Percentiles rank a stretch among this genome's conserved stretches.
Evolutionary conservation across 1,284 basidiomycete genomes (phyloP).

Genomic region (Ustilago sp.): DNA sequence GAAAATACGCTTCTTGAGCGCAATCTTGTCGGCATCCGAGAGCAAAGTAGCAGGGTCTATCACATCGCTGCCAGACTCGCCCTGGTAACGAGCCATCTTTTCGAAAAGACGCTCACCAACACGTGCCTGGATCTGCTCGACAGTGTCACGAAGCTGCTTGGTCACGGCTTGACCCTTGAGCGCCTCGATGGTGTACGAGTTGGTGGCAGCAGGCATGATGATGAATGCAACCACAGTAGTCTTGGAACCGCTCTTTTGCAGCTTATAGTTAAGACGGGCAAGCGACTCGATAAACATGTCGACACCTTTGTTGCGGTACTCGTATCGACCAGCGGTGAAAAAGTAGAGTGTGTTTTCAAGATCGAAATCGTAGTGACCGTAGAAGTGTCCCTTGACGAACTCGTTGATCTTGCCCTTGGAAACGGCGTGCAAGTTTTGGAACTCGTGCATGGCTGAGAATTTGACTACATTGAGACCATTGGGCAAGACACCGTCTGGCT

Average conservation of each 20-base stretch:
- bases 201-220: conserved; percentile 96
- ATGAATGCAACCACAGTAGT: conserved; percentile 95
- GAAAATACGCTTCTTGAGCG: conserved; percentile 94
- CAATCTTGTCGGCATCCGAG: conserved; percentile 91
- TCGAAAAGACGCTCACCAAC: conserved; percentile 92
- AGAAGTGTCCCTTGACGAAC: conserved; percentile 96
- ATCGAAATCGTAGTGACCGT: conserved; percentile 95
- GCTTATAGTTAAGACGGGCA: conserved; percentile 80
- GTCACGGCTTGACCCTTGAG: conserved; percentile 98
- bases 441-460: conserved; percentile 93
- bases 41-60: conserved; percentile 74
- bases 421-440: conserved; percentile 93
- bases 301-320: conserved; percentile 98
- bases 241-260: conserved; percentile 83
- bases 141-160: conserved; percentile 93
- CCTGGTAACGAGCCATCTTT: conserved; percentile 89
- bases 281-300: conserved; percentile 99
- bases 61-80: conserved; percentile 69
- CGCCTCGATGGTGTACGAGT: conserved; percentile 96
- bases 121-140: conserved; percentile 88
- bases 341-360: conserved; percentile 96
- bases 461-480: conserved; percentile 99
- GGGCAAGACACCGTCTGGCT: conserved; percentile 94
- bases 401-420: conserved; percentile 97
- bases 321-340: conserved; percentile 98